A percentile compares a stretch with the other conserved stretches of the same genome.
Conservation (phyloP, 768 basidiomycete genomes). For the Naematelia aurantialba region DNA sequence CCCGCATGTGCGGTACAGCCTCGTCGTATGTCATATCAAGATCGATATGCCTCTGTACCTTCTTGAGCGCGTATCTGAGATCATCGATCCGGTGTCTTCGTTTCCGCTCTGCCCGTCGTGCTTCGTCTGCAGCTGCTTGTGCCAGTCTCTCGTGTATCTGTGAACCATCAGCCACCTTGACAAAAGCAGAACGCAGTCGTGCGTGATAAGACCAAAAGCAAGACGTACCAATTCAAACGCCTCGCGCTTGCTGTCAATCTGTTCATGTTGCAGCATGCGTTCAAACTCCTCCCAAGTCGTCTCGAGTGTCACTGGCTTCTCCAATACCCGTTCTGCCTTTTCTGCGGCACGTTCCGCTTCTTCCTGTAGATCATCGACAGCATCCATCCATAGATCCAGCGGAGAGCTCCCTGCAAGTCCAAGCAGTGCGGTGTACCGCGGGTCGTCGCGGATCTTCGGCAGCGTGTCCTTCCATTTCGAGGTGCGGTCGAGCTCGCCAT, state of each 20-base stretch:
- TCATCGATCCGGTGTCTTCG: conserved; percentile 90
- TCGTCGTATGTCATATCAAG: conserved; percentile 72
- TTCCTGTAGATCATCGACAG: conserved; percentile 80
- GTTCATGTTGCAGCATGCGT: conserved; percentile 33
- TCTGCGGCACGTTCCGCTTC: conserved; percentile 73
- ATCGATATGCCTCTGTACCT: conserved; percentile 76
- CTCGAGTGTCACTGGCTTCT: conserved; percentile 30
- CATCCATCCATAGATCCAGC: conserved; percentile 93
- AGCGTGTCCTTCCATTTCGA: conserved; percentile 91
- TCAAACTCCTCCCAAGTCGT: conserved; percentile 45
- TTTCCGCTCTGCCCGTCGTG: conserved; percentile 71
- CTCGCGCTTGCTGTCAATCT: conserved; percentile 57
- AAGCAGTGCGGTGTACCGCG: conserved; percentile 79
- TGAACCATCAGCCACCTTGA: conserved; percentile 4
- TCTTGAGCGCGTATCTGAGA: conserved; percentile 89
- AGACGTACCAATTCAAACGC: conserved; percentile 49
- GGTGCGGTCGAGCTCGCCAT: conserved; percentile 68
- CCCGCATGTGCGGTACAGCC: conserved; percentile 71
- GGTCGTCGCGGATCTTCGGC: conserved; percentile 68
- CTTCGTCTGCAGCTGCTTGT: conserved; percentile 77
- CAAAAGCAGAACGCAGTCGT: conserved; percentile 21
- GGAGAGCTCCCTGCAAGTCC: conserved; percentile 93
- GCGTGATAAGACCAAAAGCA: no score
- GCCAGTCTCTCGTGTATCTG: conserved; percentile 67
- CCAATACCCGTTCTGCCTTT: conserved; percentile 55